Evolutionary conservation across 208 protist genomes (phyloP).

Genomic region (Histomonas meleagridis): DNA sequence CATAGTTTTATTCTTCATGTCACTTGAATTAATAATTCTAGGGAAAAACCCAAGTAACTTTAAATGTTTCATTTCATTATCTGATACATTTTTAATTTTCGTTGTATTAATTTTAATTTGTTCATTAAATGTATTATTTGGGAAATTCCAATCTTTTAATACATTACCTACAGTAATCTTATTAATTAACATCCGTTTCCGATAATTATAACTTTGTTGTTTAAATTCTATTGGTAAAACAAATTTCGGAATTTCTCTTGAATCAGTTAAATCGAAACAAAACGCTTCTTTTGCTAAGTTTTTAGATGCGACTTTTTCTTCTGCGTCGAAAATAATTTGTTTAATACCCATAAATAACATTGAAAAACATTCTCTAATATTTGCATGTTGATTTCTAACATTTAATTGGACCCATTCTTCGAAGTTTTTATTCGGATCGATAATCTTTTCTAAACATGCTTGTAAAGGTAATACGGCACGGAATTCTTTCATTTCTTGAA

Average conservation of each 20-base stretch:
- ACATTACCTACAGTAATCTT: not conserved
- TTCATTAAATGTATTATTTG: not conserved
- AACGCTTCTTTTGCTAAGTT: not conserved
- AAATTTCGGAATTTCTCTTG: not conserved
- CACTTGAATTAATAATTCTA: not conserved
- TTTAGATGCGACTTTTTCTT: not conserved
- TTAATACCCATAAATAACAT: not conserved
- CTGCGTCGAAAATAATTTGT: not conserved
- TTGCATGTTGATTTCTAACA: not conserved
- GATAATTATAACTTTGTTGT: not conserved
- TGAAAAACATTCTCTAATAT: not conserved
- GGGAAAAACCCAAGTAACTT: not conserved
- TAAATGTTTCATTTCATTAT: not conserved
- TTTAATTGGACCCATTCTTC: not conserved
- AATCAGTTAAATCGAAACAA: not conserved
- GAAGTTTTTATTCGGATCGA: not conserved
- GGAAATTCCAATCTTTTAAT: not conserved
- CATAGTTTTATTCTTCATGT: not conserved
- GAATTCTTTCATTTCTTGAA: not conserved
- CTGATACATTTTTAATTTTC: not conserved
- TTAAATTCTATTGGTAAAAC: not conserved
- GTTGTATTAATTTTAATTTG: not conserved
- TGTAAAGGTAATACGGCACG: not conserved
- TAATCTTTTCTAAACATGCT: not conserved
- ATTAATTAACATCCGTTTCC: not conserved